These are phyloP conservation scores for Mentha longifolia DNA, from an alignment of 257 asterid species.

Conservation along the genomic window DNA sequence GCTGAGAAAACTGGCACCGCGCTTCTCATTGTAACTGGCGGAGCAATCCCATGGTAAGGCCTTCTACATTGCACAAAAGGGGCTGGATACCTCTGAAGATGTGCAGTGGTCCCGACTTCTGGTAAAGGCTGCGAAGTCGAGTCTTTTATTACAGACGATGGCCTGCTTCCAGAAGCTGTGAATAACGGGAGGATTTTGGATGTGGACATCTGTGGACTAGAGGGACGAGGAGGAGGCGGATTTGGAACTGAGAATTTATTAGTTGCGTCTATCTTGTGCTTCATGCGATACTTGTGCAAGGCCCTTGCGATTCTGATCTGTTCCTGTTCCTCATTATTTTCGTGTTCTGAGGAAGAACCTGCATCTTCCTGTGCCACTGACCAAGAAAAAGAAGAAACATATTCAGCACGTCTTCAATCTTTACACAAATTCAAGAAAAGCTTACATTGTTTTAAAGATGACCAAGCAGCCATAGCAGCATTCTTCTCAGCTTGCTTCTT, in stretches of 20 bases:
- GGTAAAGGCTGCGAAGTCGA: constrained; percentile 41
- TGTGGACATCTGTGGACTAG: constrained; percentile 61
- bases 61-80: constrained; percentile 55
- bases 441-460: constrained; percentile 74
- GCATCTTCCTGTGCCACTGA: constrained; percentile 76
- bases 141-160: constrained; percentile 36
- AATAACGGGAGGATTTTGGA: constrained; percentile 83
- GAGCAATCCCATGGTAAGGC: constrained; percentile 62
- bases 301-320: constrained; percentile 78
- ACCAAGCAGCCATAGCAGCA: constrained; percentile 88
- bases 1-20: constrained; percentile 77
- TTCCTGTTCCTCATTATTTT: constrained; percentile 73
- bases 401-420: too few species aligned
- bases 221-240: constrained; percentile 47
- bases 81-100: constrained; percentile 40
- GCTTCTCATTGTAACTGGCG: constrained; percentile 68
- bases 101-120: constrained; percentile 36
- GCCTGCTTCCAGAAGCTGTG: constrained; percentile 41
- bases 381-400: constrained; percentile 3
- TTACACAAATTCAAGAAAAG: too few species aligned
- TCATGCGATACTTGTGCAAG: constrained; percentile 57
- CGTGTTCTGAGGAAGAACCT: too few species aligned
- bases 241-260: constrained; percentile 40
- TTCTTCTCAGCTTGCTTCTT: constrained; percentile 92
- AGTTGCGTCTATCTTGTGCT: constrained; percentile 39